Evolutionary conservation across 768 basidiomycete species (phyloP).

Genomic region (Leccinellum rugosiceps): DNA sequence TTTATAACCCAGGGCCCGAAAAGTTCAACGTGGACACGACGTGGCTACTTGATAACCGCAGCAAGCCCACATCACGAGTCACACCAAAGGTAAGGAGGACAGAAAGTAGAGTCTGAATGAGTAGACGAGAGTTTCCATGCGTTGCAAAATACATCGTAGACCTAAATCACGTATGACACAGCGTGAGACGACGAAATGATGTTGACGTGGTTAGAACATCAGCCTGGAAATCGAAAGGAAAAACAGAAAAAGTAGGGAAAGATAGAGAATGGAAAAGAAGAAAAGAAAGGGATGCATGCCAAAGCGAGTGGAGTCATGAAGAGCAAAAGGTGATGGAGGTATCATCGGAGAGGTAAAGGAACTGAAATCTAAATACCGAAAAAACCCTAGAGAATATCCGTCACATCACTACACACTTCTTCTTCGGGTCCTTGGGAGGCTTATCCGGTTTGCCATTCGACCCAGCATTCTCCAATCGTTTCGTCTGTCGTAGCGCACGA

Average conservation of each 20-base stretch:
- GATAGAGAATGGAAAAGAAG: neutral
- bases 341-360: conserved; percentile 77
- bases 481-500: conserved; percentile 72
- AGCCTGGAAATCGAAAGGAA: conserved; percentile 28
- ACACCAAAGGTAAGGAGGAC: neutral
- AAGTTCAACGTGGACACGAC: conserved; percentile 14
- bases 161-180: conserved; percentile 41
- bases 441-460: conserved; percentile 37
- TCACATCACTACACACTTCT: conserved; percentile 81
- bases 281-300: conserved; percentile 20
- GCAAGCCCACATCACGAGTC: conserved; percentile 8
- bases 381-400: conserved; percentile 55
- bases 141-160: conserved; percentile 39
- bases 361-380: conserved; percentile 63
- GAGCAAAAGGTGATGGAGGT: conserved; percentile 49
- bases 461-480: conserved; percentile 44
- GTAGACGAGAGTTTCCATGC: conserved; percentile 31
- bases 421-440: conserved; percentile 44
- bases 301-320: conserved; percentile 25
- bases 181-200: conserved; percentile 34
- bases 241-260: conserved; percentile 19
- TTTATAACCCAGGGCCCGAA: conserved; percentile 10
- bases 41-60: conserved; percentile 20
- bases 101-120: conserved; percentile 5
- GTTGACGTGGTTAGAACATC: conserved; percentile 32